Base-by-base conservation (phyloP, 495 filamentous ascomycete genomes). In the Trypethelium eluteriae region DNA sequence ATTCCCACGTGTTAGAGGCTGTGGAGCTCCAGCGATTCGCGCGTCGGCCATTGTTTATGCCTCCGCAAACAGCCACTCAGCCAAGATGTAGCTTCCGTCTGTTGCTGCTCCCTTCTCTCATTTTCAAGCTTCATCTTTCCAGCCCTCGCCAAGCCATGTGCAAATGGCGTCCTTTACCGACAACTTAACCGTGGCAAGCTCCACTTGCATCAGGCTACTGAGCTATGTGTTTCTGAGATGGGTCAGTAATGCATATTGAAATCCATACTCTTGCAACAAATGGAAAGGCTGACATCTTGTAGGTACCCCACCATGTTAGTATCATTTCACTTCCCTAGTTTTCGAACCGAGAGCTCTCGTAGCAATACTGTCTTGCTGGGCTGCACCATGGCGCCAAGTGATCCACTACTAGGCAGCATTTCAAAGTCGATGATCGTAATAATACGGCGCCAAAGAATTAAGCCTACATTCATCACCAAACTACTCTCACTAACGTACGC, bases 161-260 rank as follows among this genome's bases (percentile, higher is more conserved):
- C 25, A 36, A 10, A 59, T 59, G 53, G 53, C 53, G n/a, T 59
- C 32, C 3, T 0, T 59, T 14, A 59, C 65, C 35, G 53, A 61
- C 25, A 66, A 65, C 64, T 62, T 76, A 49, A 78, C 78, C 18
- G 77, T 78, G 32, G 70, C 80, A 14, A 90, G 85, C 78, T 94
- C 92, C 9, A 67, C 81, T 1, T 73, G 72, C 2, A 71, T 96
- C 62, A 82, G 92, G 62, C 35, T 86, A 1, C 66, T 80, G 12
- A 79, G 83, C 64, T 94, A 88, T 73, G 70, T 92, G 66, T 96
- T 97, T 74, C 78, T 97, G 35, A 81, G 94, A 86, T 96, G 91
- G 92, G 92, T 96, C 81, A 69, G 80, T 75, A 63, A 63, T 14
- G 56, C 38, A 25, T 49, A 38, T 38, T 57, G 32, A 44, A 44